Conservation (phyloP, 345 rosid species). For the Nasturtium officinale region DNA sequence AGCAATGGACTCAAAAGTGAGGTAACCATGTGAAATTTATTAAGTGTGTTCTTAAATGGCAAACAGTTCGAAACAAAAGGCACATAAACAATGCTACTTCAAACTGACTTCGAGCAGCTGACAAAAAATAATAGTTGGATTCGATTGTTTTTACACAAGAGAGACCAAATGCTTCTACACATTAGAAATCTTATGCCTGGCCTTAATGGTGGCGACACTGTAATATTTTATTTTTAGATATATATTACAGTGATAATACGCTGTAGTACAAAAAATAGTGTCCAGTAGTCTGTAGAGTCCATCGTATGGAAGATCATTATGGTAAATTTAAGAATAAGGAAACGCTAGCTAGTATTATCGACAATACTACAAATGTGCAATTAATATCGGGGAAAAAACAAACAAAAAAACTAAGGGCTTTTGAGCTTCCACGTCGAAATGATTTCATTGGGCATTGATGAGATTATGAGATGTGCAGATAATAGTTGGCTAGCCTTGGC, state of each 20-base stretch:
- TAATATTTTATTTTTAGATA: background rate
- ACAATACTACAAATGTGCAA: conserved; percentile 9
- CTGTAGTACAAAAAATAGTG: too few species aligned
- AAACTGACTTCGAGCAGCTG: background rate
- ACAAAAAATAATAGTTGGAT: background rate
- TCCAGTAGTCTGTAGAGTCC: background rate
- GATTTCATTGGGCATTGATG: conserved; percentile 27
- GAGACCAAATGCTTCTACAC: background rate
- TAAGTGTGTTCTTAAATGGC: background rate
- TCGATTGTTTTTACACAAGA: background rate
- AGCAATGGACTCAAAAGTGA: conserved; percentile 2
- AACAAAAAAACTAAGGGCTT: conserved; percentile 7
- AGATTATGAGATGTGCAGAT: conserved; percentile 32
- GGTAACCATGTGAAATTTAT: conserved; percentile 20
- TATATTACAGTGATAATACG: background rate
- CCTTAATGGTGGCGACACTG: background rate
- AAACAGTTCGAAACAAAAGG: too few species aligned
- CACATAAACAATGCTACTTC: background rate
- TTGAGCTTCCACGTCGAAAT: conserved; percentile 35
- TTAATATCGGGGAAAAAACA: background rate
- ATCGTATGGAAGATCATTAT: background rate
- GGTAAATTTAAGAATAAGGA: background rate
- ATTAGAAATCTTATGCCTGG: background rate
- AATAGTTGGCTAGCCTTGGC: conserved; percentile 29
- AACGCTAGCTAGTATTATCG: background rate